Evolutionary conservation across 2,329 filamentous ascomycete species (phyloP), one percentile per base, ranked within the genome.

Genomic region (Fusarium sp.): DNA sequence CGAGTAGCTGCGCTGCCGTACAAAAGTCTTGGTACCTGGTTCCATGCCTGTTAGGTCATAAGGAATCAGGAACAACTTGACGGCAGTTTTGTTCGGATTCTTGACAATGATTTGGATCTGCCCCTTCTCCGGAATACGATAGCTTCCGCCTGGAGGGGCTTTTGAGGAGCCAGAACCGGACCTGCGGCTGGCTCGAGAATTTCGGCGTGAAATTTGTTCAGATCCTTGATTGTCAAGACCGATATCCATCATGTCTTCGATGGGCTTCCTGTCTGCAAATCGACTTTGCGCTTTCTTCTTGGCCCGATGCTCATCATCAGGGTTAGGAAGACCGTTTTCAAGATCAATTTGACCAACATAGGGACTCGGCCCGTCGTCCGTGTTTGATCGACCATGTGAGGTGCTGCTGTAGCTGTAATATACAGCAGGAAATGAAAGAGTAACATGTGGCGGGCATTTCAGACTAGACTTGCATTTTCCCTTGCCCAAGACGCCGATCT

Each of bases 41-140:
- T 96, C 92, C 95, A 99, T 99, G 56, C 94, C 95, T 2, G 90
- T 88, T 3, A 99, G 85, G 79, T 98, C 94, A 76, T 98, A 99
- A 0, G 95, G 96, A 5, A 99, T 90, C 29, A 98, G 86, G 75
- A 98, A 98, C 1, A 99, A 86, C 81, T 99, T 98, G 60, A 98
- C 95, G 2, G 96, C 96, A 7, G 96, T 98, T 80, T 98, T 98
- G 83, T 98, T 97, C 20, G 95, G 95, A 77, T 98, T 99, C 80
- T 98, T 98, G 80, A 99, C 94, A 69, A 99, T 92, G 71, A 99
- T 97, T 77, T 99, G 96, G 18, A 99, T 86, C 81, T 98, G 96
- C 0, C 96, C 96, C 80, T 95, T 93, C 78, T 96, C 92, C 1
- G 96, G 96, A 58, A 99, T 97, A 46, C 96, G 92, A 80, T 98